phyloP scores from a whole-genome alignment of 2,329 filamentous ascomycete genomes.

The Monilinia polystroma region DNA sequence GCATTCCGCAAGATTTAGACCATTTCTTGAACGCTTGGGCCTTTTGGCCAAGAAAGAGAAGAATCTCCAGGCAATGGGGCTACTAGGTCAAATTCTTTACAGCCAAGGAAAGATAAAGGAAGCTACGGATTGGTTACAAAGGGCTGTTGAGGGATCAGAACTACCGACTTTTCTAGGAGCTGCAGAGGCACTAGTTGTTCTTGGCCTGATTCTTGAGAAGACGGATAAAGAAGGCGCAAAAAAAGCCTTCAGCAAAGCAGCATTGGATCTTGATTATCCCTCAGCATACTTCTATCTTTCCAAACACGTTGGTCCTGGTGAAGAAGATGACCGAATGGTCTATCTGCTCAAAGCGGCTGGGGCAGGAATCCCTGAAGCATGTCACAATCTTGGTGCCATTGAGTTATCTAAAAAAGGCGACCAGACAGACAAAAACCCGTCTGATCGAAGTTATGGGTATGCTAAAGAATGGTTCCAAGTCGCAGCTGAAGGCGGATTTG shows the following conservation, averaged over 20 bases:
- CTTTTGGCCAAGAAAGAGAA: slow-evolving; percentile 33
- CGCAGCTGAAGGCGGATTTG: slow-evolving; percentile 35
- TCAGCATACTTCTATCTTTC: slow-evolving; percentile 39
- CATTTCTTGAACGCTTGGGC: slow-evolving; percentile 29
- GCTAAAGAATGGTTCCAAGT: slow-evolving; percentile 38
- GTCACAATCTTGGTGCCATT: slow-evolving; percentile 36
- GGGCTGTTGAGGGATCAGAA: slow-evolving; percentile 29
- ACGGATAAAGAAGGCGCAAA: slow-evolving; percentile 30
- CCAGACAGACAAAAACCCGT: slow-evolving; percentile 15
- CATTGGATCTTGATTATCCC: slow-evolving; percentile 38
- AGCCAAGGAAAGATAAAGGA: slow-evolving; percentile 28
- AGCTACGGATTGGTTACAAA: slow-evolving; percentile 34
- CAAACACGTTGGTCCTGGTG: slow-evolving; percentile 26
- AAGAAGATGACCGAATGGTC: slow-evolving; percentile 27
- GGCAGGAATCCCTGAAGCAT: slow-evolving; percentile 37
- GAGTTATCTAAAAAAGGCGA: slow-evolving; percentile 31
- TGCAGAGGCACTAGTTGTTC: slow-evolving; percentile 32
- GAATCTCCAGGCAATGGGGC: slow-evolving; percentile 37
- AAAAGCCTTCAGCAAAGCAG: slow-evolving; percentile 36
- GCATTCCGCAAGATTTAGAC: slow-evolving; percentile 15
- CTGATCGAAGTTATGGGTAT: slow-evolving; percentile 33
- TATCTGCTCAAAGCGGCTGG: slow-evolving; percentile 39
- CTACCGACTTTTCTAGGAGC: slow-evolving; percentile 32
- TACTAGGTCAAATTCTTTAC: slow-evolving; percentile 36
- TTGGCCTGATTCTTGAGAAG: slow-evolving; percentile 32